Base-by-base conservation (phyloP, 192 early-diverging fungal genomes). In the Chytriomyces confervae region DNA sequence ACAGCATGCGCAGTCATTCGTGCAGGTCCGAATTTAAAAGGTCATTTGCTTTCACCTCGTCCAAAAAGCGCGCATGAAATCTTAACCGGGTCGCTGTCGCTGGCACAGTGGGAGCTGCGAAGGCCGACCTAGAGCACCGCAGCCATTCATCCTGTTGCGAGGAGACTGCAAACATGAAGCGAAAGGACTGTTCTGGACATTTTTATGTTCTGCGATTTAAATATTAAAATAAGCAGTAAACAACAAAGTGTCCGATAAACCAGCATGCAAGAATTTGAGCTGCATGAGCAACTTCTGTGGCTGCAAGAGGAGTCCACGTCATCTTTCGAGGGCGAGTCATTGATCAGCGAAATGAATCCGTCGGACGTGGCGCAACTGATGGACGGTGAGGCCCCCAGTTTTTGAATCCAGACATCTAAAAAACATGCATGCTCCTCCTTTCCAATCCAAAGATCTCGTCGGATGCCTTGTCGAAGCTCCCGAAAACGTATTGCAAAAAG, bases 401-500 rank as follows among this genome's bases (percentile, higher is more conserved):
- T 23, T 16, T 16, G 18, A 69, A 24, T 69, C 43, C 63, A 18
- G 20, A n/a, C 20, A 20, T n/a, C 57, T n/a, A 20, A 20, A n/a
- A n/a, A 16, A 20, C 57, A n/a, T 60, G 3, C 16, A n/a, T 60
- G 57, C 18, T n/a, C 7, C 3, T 20, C 16, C 57, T 60, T 7
- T 16, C 5, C 16, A 1, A 20, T 65, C 5, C 27, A 27, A 29
- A 65, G 86, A 81, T 45, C 57, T 87, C 62, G 64, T 87, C 16
- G 82, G 82, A n/a, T 66, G 46, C 45, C 62, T 87, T 7, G 75
- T 82, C 50, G 82, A 80, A 44, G 79, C 74, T 44, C 77, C 84
- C 5, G 50, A 47, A 24, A 77, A 80, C 27, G 83, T 87, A 36
- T 11, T 77, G 44, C 46, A 68, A 29, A 72, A 64, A 8, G 7